Conservation (phyloP, 768 basidiomycete species). For the Epithele typhae region DNA sequence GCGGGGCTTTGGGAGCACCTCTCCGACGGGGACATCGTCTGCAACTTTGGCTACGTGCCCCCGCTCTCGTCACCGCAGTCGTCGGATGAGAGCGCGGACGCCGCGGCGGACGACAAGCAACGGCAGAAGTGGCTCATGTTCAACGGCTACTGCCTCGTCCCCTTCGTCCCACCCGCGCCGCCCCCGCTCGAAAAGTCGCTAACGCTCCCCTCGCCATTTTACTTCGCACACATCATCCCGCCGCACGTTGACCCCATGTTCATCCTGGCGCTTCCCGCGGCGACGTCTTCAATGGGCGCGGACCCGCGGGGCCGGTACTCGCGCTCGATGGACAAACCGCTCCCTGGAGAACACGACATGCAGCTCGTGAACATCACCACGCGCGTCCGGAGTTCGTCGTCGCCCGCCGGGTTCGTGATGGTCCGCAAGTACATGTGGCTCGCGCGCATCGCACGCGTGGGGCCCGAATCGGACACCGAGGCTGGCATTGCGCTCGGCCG, state of each 20-base stretch:
- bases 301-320: slow-evolving; percentile 4
- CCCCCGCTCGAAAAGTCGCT: slow-evolving; percentile 54
- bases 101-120: slow-evolving; percentile 15
- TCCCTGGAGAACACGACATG: slow-evolving; percentile 25
- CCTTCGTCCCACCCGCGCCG: slow-evolving; percentile 52
- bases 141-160: slow-evolving; percentile 57
- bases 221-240: slow-evolving; percentile 65
- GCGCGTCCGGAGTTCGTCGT: slow-evolving; percentile 55
- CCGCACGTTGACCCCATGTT: slow-evolving; percentile 26
- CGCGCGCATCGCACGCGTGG: slow-evolving; percentile 41
- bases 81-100: slow-evolving; percentile 17
- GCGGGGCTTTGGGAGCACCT: slow-evolving; percentile 69
- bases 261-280: slow-evolving; percentile 23
- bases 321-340: background rate
- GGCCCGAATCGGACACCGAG: slow-evolving; percentile 20
- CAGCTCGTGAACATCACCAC: slow-evolving; percentile 41
- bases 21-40: slow-evolving; percentile 74
- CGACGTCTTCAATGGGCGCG: slow-evolving; percentile 9
- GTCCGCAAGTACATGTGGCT: slow-evolving; percentile 67
- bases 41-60: slow-evolving; percentile 70
- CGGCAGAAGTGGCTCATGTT: slow-evolving; percentile 62
- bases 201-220: slow-evolving; percentile 68
- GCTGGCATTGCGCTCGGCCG: slow-evolving; percentile 43
- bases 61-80: slow-evolving; percentile 35
- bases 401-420: slow-evolving; percentile 53